Conservation (phyloP, 2,329 filamentous ascomycete genomes). For the Colletotrichum tabaci region DNA sequence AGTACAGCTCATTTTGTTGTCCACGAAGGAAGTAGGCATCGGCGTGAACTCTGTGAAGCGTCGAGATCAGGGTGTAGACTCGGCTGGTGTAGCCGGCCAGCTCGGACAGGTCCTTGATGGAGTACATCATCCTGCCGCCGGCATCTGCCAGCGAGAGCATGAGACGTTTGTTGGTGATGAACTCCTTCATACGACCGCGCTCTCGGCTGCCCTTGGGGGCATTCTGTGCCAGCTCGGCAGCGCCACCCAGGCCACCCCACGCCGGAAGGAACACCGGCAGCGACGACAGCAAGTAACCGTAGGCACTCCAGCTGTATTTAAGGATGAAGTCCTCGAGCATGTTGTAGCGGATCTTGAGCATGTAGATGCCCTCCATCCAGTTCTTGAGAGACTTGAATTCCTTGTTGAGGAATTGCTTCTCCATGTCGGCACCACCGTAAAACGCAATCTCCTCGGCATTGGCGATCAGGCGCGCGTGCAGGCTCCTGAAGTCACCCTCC, state of each 20-base stretch:
- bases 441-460: constrained; percentile 99
- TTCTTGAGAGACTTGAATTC: constrained; percentile 93
- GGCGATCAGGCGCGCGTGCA: constrained; percentile 93
- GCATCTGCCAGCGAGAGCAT: constrained; percentile 98
- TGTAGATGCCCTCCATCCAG: constrained; percentile 99
- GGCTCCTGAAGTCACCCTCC: constrained; percentile 93
- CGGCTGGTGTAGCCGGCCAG: constrained; percentile 95
- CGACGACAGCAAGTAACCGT: constrained; percentile 94
- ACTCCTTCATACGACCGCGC: constrained; percentile 94
- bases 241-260: constrained; percentile 88
- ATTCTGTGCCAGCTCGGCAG: constrained; percentile 73
- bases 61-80: constrained; percentile 95
- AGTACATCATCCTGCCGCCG: constrained; percentile 99
- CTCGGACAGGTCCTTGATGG: constrained; percentile 97
- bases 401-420: constrained; percentile 91
- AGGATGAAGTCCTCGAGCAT: constrained; percentile 98
- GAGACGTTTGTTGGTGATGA: constrained; percentile 98
- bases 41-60: constrained; percentile 93
- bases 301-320: constrained; percentile 99
- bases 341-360: constrained; percentile 97
- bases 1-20: constrained; percentile 84
- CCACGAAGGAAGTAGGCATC: constrained; percentile 85
- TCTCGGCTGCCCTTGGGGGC: constrained; percentile 73
- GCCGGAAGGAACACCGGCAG: constrained; percentile 94
- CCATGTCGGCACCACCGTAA: constrained; percentile 95